Percentiles rank a stretch among this genome's conserved stretches.
phyloP scores from a whole-genome alignment of 176 grass and related monocot species.

The Pharus latifolius region DNA sequence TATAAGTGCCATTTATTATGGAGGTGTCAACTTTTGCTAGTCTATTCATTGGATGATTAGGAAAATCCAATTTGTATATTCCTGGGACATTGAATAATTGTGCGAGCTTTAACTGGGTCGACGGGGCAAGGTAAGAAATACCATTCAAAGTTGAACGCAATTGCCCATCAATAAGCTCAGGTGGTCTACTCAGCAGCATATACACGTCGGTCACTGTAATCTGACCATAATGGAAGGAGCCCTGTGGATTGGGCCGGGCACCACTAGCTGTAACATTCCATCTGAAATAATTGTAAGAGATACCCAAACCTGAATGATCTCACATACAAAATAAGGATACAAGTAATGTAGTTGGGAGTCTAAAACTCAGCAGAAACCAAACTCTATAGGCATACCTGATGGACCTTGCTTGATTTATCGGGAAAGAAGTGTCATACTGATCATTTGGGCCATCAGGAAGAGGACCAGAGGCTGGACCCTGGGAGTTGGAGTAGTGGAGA shows the following conservation, averaged over 20 bases:
- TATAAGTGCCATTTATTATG: slow-evolving; percentile 88
- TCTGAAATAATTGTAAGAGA: slow-evolving; percentile 23
- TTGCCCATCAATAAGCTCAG: slow-evolving; percentile 67
- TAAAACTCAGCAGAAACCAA: not conserved
- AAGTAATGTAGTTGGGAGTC: not conserved
- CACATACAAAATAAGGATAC: not conserved
- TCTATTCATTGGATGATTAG: slow-evolving; percentile 68
- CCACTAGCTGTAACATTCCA: slow-evolving; percentile 91
- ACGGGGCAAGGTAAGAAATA: slow-evolving; percentile 72
- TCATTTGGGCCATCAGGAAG: slow-evolving; percentile 73
- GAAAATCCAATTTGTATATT: slow-evolving; percentile 89
- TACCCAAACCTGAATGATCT: not conserved
- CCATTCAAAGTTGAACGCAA: slow-evolving; percentile 71
- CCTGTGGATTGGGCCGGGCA: slow-evolving; percentile 89
- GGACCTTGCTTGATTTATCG: slow-evolving; percentile 93
- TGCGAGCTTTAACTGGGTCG: slow-evolving; percentile 71
- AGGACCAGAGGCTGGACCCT: slow-evolving; percentile 57
- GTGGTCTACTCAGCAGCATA: slow-evolving; percentile 50
- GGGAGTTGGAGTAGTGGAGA: slow-evolving; percentile 89
- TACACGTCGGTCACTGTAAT: slow-evolving; percentile 92
- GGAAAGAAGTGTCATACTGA: slow-evolving; percentile 65
- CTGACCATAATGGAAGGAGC: slow-evolving; percentile 84
- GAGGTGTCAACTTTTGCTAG: slow-evolving; percentile 77
- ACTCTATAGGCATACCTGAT: slow-evolving; percentile 43
- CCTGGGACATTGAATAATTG: slow-evolving; percentile 70